Conservation (phyloP, 306 rosid species). For the Luffa aegyptiaca region DNA sequence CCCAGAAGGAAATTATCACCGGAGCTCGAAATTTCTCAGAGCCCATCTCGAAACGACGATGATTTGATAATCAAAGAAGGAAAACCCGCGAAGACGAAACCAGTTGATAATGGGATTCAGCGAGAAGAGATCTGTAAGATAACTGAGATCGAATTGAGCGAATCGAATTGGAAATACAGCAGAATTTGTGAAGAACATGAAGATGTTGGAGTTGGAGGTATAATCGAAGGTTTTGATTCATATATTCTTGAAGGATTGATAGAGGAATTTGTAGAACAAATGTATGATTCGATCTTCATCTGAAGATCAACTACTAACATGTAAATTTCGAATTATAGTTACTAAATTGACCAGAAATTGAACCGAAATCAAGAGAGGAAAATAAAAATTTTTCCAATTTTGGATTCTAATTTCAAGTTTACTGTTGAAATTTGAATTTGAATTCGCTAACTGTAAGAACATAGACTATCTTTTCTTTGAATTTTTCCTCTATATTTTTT, state of each 20-base stretch:
- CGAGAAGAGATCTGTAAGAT: conserved; percentile 30
- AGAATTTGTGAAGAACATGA: conserved; percentile 14
- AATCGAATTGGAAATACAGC: conserved; percentile 24
- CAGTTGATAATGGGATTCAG: conserved; percentile 11
- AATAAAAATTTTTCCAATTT: neutral
- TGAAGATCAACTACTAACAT: neutral
- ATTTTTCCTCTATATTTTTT: neutral
- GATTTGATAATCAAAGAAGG: conserved; percentile 32
- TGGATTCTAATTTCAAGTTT: neutral
- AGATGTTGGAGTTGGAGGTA: conserved; percentile 25
- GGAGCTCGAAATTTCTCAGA: conserved; percentile 34
- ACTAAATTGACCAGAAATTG: neutral
- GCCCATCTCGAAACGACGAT: conserved; percentile 17
- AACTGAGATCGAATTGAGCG: conserved; percentile 40
- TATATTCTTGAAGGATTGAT: conserved; percentile 41
- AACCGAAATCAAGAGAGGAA: neutral
- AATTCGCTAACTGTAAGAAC: neutral
- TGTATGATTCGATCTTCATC: conserved; percentile 5
- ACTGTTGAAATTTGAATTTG: neutral
- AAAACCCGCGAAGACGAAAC: conserved; percentile 24
- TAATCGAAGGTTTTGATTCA: conserved; percentile 46
- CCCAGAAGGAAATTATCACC: conserved; percentile 54
- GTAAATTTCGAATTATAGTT: conserved; percentile 7
- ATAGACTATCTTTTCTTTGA: neutral
- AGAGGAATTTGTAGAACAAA: conserved; percentile 49